A percentile compares a stretch with the other conserved stretches of the same genome.
phyloP scores from a whole-genome alignment of 2,329 filamentous ascomycete genomes.

The Mycogone perniciosa region DNA sequence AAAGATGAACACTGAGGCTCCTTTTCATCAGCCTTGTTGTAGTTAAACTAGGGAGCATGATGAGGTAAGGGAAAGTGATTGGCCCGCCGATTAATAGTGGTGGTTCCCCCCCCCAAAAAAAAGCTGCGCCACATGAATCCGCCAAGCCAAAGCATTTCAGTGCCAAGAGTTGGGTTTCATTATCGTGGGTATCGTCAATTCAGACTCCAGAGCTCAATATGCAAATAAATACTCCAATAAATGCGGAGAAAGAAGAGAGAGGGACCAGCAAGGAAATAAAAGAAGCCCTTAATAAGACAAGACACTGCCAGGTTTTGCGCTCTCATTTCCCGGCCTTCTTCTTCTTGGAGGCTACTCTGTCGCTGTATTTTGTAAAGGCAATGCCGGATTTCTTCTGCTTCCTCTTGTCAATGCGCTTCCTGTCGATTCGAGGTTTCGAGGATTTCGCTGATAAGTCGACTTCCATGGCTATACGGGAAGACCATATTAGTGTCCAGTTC shows the following conservation, averaged over 20 bases:
- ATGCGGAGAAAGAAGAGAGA: background rate
- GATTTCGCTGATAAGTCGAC: slow-evolving; percentile 42
- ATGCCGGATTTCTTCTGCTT: slow-evolving; percentile 50
- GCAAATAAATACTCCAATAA: slow-evolving; percentile 4
- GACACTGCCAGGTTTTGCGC: background rate
- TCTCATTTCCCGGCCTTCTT: slow-evolving; percentile 22
- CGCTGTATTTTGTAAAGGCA: slow-evolving; percentile 54
- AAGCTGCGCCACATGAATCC: slow-evolving; percentile 13
- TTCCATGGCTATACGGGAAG: slow-evolving; percentile 44
- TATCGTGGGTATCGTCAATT: slow-evolving; percentile 15
- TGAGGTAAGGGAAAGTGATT: slow-evolving; percentile 6
- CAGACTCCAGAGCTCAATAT: slow-evolving; percentile 9
- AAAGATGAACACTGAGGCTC: background rate
- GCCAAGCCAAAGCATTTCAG: background rate
- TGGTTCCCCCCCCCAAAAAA: background rate
- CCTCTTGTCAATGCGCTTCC: slow-evolving; percentile 52
- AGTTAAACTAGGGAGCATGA: background rate
- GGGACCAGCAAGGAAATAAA: slow-evolving; percentile 9
- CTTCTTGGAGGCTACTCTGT: slow-evolving; percentile 42
- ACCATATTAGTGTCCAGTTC: slow-evolving; percentile 3
- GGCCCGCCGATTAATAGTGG: background rate
- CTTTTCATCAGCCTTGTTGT: background rate
- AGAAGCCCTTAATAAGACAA: background rate
- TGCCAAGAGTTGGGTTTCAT: background rate
- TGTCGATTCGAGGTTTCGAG: slow-evolving; percentile 33